Base-by-base conservation (phyloP, 345 rosid genomes). In the Populus alba region DNA sequence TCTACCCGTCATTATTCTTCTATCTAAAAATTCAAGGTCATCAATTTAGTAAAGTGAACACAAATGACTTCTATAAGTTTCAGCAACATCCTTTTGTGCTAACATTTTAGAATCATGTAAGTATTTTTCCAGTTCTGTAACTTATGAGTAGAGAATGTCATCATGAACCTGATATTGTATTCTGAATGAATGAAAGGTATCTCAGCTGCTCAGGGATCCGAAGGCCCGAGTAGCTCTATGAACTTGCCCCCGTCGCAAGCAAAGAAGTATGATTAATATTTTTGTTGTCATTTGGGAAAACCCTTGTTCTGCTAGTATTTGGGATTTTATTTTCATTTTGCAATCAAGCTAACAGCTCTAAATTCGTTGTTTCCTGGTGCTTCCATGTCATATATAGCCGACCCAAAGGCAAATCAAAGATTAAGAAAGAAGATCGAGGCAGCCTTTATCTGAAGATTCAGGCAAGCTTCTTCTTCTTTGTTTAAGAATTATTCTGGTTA, bases 401-500 rank as follows among this genome's bases (percentile, higher is more conserved):
- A 17, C 18, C 2, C 33, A 51, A 41, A 33, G 43, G 43, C 72
- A 63, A 45, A 66, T 53, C 23, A 45, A 33, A 75, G 29, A 22
- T 20, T 27, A 13, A 33, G 20, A 27, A 75, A 37, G 65, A 51
- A 23, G 18, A 7, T 43, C 74, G 9, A 8, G 75, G 51, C 29
- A 12, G 37, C 4, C 70, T 61, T 8, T 35, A 62, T 71, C 67
- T 27, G 78, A 68, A 72, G 66, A 29, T 69, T n/a, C 45, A 69
- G 77, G 88, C 73, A 77, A 76, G 70, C 35, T 76, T 27, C 37
- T 68, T 31, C 43, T 17, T 33, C 37, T 8, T 17, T 6, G 11
- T 17, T 8, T 43, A 33, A 16, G 33, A 72, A 55, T 7, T 8
- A 49, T 71, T 31, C 7, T 53, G 3, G n/a, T 2, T 25, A 38